Evolutionary conservation across 495 filamentous ascomycete species (phyloP).

Genomic region (Penicillium desertorum): DNA sequence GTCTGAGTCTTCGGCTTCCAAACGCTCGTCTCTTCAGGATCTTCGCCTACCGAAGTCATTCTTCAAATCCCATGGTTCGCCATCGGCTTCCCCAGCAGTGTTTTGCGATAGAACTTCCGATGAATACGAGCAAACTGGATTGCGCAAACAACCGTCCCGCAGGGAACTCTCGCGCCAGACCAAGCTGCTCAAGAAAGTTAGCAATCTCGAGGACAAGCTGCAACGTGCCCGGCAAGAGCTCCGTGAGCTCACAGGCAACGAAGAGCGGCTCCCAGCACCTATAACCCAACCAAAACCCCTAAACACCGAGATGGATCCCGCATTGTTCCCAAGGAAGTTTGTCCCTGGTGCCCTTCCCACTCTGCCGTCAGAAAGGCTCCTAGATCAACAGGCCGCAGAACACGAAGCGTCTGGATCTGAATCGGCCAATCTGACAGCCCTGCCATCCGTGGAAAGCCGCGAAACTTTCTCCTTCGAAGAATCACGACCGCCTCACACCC

Average conservation of each 20-base stretch:
- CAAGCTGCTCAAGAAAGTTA: constrained; percentile 63
- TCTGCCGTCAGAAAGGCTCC: constrained; percentile 59
- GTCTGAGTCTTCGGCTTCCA: constrained; percentile 30
- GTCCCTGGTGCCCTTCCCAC: constrained; percentile 56
- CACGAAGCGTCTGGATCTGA: constrained; percentile 10
- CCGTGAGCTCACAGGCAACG: constrained; percentile 46
- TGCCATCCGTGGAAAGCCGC: constrained; percentile 21
- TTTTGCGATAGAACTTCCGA: constrained; percentile 29
- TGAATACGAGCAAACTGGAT: constrained; percentile 30
- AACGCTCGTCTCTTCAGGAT: constrained; percentile 42
- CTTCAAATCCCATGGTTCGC: constrained; percentile 24
- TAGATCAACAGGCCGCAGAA: constrained; percentile 34
- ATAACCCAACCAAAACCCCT: constrained; percentile 18
- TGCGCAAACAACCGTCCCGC: constrained; percentile 55
- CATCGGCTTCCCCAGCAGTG: constrained; percentile 3
- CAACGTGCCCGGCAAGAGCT: constrained; percentile 58
- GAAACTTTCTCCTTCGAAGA: constrained; percentile 18
- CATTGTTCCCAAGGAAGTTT: constrained; percentile 46
- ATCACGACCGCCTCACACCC: constrained; percentile 5
- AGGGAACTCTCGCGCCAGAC: constrained; percentile 62
- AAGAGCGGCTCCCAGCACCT: constrained; percentile 33
- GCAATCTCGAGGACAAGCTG: constrained; percentile 64
- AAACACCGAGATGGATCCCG: constrained; percentile 38
- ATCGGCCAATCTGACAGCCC: constrained; percentile 16
- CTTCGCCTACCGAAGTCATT: constrained; percentile 37